Percentiles rank a stretch among this genome's conserved stretches.
Conservation (phyloP, 2,329 filamentous ascomycete genomes). For the Rugonectria rugulosa region DNA sequence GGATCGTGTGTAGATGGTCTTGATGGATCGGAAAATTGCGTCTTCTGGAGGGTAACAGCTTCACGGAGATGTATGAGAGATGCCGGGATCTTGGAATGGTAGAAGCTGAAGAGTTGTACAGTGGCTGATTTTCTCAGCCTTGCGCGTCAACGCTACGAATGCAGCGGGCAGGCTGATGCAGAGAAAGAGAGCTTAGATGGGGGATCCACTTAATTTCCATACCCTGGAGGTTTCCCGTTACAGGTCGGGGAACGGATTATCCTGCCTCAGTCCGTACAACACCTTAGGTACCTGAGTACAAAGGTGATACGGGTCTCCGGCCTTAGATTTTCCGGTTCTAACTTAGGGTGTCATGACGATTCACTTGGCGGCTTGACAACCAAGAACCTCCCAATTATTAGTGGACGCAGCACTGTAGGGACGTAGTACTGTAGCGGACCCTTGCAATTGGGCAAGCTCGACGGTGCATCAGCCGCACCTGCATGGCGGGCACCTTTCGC, state of each 20-base stretch:
- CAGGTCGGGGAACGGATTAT: not conserved
- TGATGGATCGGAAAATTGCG: not conserved
- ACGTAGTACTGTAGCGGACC: not conserved
- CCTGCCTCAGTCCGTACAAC: no score
- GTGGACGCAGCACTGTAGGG: no score
- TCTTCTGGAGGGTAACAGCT: not conserved
- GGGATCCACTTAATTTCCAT: not conserved
- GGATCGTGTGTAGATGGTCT: not conserved
- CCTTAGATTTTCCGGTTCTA: constrained; percentile 12
- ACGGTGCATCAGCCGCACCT: constrained; percentile 14
- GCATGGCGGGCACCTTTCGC: not conserved
- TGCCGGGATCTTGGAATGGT: constrained; percentile 5
- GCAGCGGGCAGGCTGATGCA: constrained; percentile 26
- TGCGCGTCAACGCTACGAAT: constrained; percentile 19
- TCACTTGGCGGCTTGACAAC: no score
- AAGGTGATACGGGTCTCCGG: not conserved
- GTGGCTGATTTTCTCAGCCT: constrained; percentile 31
- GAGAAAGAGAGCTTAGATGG: no score
- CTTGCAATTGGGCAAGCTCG: not conserved
- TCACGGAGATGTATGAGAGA: not conserved
- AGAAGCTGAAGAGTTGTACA: not conserved
- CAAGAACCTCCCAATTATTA: no score
- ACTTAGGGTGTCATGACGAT: not conserved
- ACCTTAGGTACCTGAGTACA: no score
- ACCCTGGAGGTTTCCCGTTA: not conserved